Base-by-base conservation (phyloP, 2,329 filamentous ascomycete genomes). In the Aureobasidium pullulans region DNA sequence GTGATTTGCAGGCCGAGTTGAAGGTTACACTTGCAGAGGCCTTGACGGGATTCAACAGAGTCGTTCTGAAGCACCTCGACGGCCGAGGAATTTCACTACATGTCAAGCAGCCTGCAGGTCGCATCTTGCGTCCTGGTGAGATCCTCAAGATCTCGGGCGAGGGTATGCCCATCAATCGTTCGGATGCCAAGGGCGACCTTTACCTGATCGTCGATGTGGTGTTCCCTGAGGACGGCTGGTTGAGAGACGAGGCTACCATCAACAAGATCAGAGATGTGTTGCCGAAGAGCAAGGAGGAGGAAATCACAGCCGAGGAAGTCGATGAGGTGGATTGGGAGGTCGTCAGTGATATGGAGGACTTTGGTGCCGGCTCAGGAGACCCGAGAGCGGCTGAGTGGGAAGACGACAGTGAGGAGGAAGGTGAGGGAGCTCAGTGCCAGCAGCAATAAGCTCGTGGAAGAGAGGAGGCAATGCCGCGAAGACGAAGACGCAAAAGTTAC, bases 141-240 rank as follows among this genome's bases (percentile, higher is more conserved):
- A 83, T 93, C 7, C 80, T 99, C 66, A 96, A 91, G 77, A 79
- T 99, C 1, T 74, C 81, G 2, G 91, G 90, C 29, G 94, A 99
- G 76, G 94, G 94, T 62, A 99, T 99, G 94, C 94, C 94, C 1
- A 74, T 86, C 66, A 96, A 96, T 81, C 85, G 86, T 60, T 89
- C 87, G 63, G 94, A 99, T 40, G 70, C 77, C 4, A 90, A 85
- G 70, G 94, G 94, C 44, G 91, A 97, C 69, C 77, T 99, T 16
- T 99, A 93, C 74, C 79, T 99, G 43, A 77, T 88, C 39, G 86
- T 96, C 64, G 86, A 94, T 67, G 82, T 99, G 63, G 83, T 90
- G 58, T 97, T 97, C 77, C 94, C 94, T 2, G 85, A 92, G 66
- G 85, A 93, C 67, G 88, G 85, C 29, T 97, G 91, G 90, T 78